Base-by-base conservation (phyloP, 352 stramenopile species). In the Globisporangium perplexum region DNA sequence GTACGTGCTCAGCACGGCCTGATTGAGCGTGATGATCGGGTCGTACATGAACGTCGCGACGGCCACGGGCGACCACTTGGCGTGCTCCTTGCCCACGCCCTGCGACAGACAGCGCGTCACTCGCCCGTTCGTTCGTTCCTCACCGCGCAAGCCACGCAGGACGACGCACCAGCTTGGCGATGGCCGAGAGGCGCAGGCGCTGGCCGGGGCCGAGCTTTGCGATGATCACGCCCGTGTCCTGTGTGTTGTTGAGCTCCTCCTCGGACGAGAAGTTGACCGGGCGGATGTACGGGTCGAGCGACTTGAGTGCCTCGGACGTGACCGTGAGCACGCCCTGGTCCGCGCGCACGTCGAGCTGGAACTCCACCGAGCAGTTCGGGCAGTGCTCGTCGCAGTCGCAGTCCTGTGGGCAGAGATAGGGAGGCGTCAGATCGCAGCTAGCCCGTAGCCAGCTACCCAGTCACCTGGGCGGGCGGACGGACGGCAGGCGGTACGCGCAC, bases 1-100 rank as follows among this genome's bases (percentile, higher is more conserved):
- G 42, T 96, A 91, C n/a, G 84, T 93, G 58, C 91, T 96, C 42
- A 97, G 79, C 50, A 97, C 90, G 59, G 86, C 93, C 58, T 92
- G 79, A 62, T 96, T 96, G 15, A 96, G 69, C 53, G 74, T 93
- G 54, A 97, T 94, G 59, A 93, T 91, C 48, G 86, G 84, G 50
- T 96, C 86, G 62, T 94, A 96, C 76, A 90, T 93, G 65, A 96
- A 98, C 36, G 93, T 98, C 15, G 94, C 95, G 7, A 98, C 93
- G 1, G 89, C 91, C 41, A 98, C 95, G 3, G 96, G 95, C 38
- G 82, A 97, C 95, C 95, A 99, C 81, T 98, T 98, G 59, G 95
- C 92, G 66, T 99, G 96, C 68, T 98, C 95, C 71, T 98, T 99
- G 65, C 83, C 88, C 39, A 98, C 97, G 8, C 96, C 95, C 83